Evolutionary conservation across 176 grass and related monocot species (phyloP), one percentile per base, ranked within the genome.

Genomic region (Aegilops umbellulata): DNA sequence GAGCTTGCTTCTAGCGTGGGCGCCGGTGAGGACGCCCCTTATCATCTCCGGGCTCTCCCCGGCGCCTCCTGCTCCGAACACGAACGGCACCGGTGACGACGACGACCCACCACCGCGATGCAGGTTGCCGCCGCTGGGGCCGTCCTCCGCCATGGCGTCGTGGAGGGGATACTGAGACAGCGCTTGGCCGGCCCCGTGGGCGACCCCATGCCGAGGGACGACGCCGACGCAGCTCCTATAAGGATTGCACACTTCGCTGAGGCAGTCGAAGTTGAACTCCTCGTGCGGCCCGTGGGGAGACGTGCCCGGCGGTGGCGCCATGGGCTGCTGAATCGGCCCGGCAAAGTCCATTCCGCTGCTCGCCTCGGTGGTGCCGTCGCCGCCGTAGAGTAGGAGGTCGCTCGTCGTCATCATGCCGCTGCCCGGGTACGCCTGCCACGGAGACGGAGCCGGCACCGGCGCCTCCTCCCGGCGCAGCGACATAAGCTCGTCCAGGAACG

Each of bases 401-500:
- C 84, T 90, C 55, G 7, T 81, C 83, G 88, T 90, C 84, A 88
- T 69, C 51, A 39, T 9, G 63, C 60, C 26, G 4, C 72, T 80
- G 25, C 62, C 74, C 5, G 76, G 88, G 76, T 80, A 90, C 29
- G 41, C 68, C 31, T 81, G 89, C 94, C 90, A 94, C 8, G 84
- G 80, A 67, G 41, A 23, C 8, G 84, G 80, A 67, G 41, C 29
- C 36, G 62, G 6, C 10, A 46, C 2, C 3, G 74, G 80, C 22
- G n/a, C 39, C 39, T 74, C 13, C 74, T 95, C 94, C 74, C 87
- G 86, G 4, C 85, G 86, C 82, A 90, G 77, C 16, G 92, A 88
- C 85, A 94, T 88, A 44, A 97, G 94, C 88, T 97, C 94, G 58
- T 97, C 89, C 51, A 97, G 49, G 85, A 97, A 92, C 15, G 89